These are phyloP conservation scores for Capsaspora owczarzaki DNA, from an alignment of 78 protist genomes.

Conservation along the genomic window DNA sequence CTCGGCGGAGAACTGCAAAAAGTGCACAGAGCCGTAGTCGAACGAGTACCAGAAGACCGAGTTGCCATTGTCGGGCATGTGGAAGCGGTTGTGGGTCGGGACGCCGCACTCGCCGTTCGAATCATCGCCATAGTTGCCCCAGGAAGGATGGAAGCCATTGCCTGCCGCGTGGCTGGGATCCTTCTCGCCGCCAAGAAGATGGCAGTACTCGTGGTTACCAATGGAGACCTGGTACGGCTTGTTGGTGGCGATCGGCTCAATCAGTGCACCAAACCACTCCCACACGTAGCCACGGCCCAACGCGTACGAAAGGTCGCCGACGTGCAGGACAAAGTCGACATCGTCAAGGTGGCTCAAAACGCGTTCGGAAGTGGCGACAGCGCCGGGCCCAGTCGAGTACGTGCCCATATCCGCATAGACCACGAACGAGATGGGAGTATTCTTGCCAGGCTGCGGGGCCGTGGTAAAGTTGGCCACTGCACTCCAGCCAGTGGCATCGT, in stretches of 20 bases:
- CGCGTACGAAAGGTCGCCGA: constrained; percentile 20
- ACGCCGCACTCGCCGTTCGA: constrained; percentile 9
- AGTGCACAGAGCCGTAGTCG: constrained; percentile 5
- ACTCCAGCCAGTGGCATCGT: not conserved
- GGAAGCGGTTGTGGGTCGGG: not conserved
- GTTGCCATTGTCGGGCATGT: not conserved
- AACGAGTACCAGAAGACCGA: not conserved
- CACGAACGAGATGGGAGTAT: not conserved
- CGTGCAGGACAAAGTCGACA: constrained; percentile 4
- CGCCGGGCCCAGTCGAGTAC: not conserved
- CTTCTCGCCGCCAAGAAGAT: not conserved
- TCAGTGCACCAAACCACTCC: not conserved
- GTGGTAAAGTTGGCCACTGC: not conserved
- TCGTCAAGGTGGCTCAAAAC: not conserved
- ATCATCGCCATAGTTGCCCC: not conserved
- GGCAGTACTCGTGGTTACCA: constrained; percentile 10
- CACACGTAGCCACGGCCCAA: not conserved
- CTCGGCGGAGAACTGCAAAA: not conserved
- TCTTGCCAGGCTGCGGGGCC: not conserved
- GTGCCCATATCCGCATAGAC: not conserved
- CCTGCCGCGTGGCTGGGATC: not conserved
- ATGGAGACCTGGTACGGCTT: constrained; percentile 12
- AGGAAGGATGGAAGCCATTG: not conserved
- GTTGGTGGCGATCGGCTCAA: not conserved
- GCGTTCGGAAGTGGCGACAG: not conserved